Percentiles rank a stretch among this genome's conserved stretches.
phyloP scores from a whole-genome alignment of 805 yeast genomes.

The Candida parachauliodes region DNA sequence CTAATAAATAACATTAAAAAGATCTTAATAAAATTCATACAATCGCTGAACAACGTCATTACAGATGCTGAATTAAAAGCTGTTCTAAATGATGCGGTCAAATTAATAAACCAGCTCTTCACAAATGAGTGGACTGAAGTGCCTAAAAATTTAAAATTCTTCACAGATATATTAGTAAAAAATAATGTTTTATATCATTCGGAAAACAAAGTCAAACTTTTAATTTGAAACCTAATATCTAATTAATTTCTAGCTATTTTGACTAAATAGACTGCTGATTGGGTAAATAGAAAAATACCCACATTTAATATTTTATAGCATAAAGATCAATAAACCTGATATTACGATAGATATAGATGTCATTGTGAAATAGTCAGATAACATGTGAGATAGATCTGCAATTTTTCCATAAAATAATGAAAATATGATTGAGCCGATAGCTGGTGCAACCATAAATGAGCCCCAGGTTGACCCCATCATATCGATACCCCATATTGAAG shows the following conservation, averaged over 20 bases:
- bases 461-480: conserved; percentile 94
- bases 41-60: conserved; percentile 1
- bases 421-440: conserved; percentile 67
- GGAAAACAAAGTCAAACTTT: neutral
- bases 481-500: conserved; percentile 83
- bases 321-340: conserved; percentile 21
- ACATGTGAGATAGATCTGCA: conserved; percentile 42
- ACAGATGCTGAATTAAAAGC: conserved; percentile 9
- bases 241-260: too few species aligned
- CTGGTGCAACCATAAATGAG: conserved; percentile 82
- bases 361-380: conserved; percentile 24
- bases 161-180: conserved; percentile 6
- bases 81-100: conserved; percentile 7
- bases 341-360: conserved; percentile 22
- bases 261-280: too few species aligned
- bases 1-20: conserved; percentile 11
- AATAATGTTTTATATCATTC: conserved; percentile 3
- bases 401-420: conserved; percentile 67
- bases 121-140: conserved; percentile 13
- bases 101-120: conserved; percentile 10
- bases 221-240: too few species aligned
- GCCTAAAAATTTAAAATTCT: conserved; percentile 6
- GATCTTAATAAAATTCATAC: conserved; percentile 11
- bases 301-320: too few species aligned
- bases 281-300: too few species aligned